Percentiles rank a stretch among this genome's conserved stretches.
phyloP scores from a whole-genome alignment of 140 eudicot species.

The Stevia rebaudiana region DNA sequence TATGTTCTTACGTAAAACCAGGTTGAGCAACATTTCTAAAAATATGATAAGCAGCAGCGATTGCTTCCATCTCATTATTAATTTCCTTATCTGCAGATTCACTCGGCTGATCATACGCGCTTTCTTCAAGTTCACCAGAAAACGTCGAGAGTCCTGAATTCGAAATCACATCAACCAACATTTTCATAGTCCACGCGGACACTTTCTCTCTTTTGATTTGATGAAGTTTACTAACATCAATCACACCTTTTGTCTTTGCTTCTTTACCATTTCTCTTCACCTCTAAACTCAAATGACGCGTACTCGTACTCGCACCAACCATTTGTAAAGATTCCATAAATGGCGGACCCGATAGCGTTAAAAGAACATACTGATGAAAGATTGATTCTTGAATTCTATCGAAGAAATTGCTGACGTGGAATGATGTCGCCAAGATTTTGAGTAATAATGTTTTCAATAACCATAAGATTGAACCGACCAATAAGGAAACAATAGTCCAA shows the following conservation, averaged over 20 bases:
- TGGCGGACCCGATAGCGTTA: conserved; percentile 69
- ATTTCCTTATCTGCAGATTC: conserved; percentile 67
- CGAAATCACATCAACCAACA: conserved; percentile 61
- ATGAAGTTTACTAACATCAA: conserved; percentile 70
- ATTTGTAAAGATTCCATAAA: conserved; percentile 39
- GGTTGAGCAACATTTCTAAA: conserved; percentile 62
- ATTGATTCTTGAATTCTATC: conserved; percentile 84
- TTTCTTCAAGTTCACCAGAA: conserved; percentile 58
- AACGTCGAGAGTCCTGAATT: conserved; percentile 71
- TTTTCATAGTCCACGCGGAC: conserved; percentile 90
- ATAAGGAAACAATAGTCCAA: conserved; percentile 51
- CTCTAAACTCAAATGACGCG: conserved; percentile 40
- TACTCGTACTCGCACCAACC: conserved; percentile 40
- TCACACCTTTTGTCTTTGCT: conserved; percentile 42
- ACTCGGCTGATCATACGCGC: conserved; percentile 40
- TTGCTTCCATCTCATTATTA: conserved; percentile 74
- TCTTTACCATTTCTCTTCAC: conserved; percentile 34
- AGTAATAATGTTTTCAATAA: conserved; percentile 58
- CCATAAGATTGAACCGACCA: conserved; percentile 69
- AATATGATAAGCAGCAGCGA: conserved; percentile 75
- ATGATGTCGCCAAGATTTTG: conserved; percentile 67
- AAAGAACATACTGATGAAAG: conserved; percentile 66
- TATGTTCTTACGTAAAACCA: conserved; percentile 44
- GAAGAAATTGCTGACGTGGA: conserved; percentile 78
- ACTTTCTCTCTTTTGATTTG: conserved; percentile 78